Conservation (phyloP, 1,284 basidiomycete genomes). For the Anthracocystis setariae region DNA sequence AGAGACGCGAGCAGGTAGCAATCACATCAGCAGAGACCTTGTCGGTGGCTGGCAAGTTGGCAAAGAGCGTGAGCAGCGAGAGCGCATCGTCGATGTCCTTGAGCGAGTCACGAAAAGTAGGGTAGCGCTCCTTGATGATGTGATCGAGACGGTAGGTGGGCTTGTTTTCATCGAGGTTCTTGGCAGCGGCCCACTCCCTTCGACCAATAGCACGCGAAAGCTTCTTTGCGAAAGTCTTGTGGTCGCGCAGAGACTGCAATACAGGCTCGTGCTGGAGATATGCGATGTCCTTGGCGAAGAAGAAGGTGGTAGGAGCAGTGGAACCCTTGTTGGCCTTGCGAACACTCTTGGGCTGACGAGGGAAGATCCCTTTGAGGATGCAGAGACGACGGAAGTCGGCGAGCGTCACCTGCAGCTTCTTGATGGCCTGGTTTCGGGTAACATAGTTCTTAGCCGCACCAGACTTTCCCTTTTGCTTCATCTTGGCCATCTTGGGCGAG, state of each 20-base stretch:
- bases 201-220: constrained; percentile 90
- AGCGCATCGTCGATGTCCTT: constrained; percentile 97
- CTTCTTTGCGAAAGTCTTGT: constrained; percentile 99
- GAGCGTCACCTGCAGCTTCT: constrained; percentile 87
- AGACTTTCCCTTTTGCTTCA: constrained; percentile 82
- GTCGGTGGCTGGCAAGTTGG: constrained; percentile 72
- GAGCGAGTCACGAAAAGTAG: constrained; percentile 93
- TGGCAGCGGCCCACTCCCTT: constrained; percentile 93
- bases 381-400: constrained; percentile 97
- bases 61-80: constrained; percentile 91
- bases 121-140: constrained; percentile 98
- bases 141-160: constrained; percentile 81
- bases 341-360: constrained; percentile 88
- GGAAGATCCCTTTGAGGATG: constrained; percentile 98
- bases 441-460: constrained; percentile 76
- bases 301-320: constrained; percentile 95
- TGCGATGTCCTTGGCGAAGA: constrained; percentile 97
- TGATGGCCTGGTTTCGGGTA: constrained; percentile 79
- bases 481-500: constrained; percentile 77
- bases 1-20: constrained; percentile 86
- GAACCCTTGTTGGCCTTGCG: constrained; percentile 98
- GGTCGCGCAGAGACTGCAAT: constrained; percentile 91
- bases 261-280: constrained; percentile 98
- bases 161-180: constrained; percentile 86
- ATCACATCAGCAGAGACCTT: constrained; percentile 85